Percentiles rank a stretch among this genome's conserved stretches.
Evolutionary conservation across 208 protist species (phyloP).

Genomic region (Histomonas meleagridis): DNA sequence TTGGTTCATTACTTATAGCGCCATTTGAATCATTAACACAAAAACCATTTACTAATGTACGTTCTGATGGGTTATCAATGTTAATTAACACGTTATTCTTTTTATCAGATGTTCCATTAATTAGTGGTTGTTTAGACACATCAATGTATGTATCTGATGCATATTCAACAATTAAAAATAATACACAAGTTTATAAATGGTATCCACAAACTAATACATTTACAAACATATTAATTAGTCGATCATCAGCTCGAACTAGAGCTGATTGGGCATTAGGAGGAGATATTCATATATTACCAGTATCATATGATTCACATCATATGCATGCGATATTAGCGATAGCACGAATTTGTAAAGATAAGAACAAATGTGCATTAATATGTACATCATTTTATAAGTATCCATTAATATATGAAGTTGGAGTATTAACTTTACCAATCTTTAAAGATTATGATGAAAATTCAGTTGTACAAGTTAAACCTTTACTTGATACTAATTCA

Average conservation of each 20-base stretch:
- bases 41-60: background rate
- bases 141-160: background rate
- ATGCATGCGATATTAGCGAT: background rate
- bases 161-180: background rate
- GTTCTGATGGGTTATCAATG: background rate
- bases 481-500: background rate
- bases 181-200: background rate
- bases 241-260: background rate
- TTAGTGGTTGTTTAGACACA: background rate
- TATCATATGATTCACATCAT: background rate
- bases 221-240: background rate
- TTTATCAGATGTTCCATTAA: background rate
- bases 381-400: background rate
- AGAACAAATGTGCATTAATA: background rate
- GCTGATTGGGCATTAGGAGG: background rate
- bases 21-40: background rate
- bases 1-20: background rate
- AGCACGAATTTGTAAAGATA: background rate
- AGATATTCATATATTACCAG: background rate
- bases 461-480: background rate
- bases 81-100: background rate
- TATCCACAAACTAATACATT: background rate
- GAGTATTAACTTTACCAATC: background rate
- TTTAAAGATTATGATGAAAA: background rate
- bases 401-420: background rate